These are phyloP conservation scores for Scheffersomyces illinoinensis DNA, from an alignment of 1,139 yeast species.

Conservation along the genomic window DNA sequence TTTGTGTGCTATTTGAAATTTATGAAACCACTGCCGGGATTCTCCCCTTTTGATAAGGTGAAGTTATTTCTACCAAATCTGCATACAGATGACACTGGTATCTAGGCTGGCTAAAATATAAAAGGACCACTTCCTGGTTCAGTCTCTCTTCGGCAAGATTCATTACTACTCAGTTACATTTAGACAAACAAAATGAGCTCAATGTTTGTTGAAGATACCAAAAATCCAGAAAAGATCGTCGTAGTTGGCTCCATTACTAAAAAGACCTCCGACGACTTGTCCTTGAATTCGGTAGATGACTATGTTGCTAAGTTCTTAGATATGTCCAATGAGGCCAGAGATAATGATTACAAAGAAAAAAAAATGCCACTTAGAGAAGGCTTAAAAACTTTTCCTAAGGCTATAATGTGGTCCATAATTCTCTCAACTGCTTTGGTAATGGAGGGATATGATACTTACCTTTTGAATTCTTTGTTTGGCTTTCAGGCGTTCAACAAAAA, in stretches of 20 bases:
- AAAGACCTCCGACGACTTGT: constrained; percentile 14
- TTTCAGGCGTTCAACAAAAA: constrained; percentile 37
- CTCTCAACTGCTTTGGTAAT: constrained; percentile 43
- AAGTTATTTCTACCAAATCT: no score
- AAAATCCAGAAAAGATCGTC: constrained; percentile 14
- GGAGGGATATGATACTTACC: constrained; percentile 49
- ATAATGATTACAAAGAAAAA: constrained; percentile 41
- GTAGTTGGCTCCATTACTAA: constrained; percentile 17
- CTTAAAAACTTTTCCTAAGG: constrained; percentile 38
- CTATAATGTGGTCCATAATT: constrained; percentile 46
- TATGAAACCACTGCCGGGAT: no score
- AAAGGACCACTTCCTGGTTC: no score
- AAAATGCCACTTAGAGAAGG: constrained; percentile 44
- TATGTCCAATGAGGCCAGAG: constrained; percentile 42
- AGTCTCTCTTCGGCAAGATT: no score
- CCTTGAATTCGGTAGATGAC: constrained; percentile 30
- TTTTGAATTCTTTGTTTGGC: constrained; percentile 42
- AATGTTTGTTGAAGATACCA: constrained; percentile 23
- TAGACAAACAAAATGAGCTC: constrained; percentile 4
- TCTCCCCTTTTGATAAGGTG: no score
- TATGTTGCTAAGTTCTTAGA: constrained; percentile 43
- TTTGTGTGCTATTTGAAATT: no score
- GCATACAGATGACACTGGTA: no score
- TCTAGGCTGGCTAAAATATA: no score
- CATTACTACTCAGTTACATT: no score